phyloP scores from a whole-genome alignment of 2,329 filamentous ascomycete species.

The Clonostachys rosea region DNA sequence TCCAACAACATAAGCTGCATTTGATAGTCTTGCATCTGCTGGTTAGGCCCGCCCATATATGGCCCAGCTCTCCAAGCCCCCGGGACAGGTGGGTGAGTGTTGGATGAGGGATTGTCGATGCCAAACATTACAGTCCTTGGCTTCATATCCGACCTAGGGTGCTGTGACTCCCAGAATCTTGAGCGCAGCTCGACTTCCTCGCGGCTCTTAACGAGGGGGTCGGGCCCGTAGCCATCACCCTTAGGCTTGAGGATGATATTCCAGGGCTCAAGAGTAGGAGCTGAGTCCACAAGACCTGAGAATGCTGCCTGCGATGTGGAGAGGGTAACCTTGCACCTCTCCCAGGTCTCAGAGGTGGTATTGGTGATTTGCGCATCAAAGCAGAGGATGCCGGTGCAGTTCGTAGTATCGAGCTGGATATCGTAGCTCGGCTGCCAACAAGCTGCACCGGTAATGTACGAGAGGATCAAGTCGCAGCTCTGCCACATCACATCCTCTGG shows the following conservation, averaged over 20 bases:
- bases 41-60: constrained; percentile 56
- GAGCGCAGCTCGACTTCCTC: too few relatives aligned
- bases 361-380: constrained; percentile 62
- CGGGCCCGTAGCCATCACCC: constrained; percentile 8
- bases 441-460: constrained; percentile 53
- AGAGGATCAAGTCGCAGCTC: constrained; percentile 44
- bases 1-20: constrained; percentile 83
- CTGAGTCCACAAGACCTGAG: constrained; percentile 46
- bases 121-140: background rate
- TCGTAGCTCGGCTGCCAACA: constrained; percentile 61
- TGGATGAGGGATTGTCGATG: constrained; percentile 30
- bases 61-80: constrained; percentile 37
- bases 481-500: constrained; percentile 7
- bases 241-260: constrained; percentile 41
- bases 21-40: constrained; percentile 80
- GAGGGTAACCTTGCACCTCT: constrained; percentile 52
- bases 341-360: constrained; percentile 59
- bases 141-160: background rate
- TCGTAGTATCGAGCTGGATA: constrained; percentile 52
- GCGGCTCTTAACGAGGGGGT: too few relatives aligned
- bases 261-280: constrained; percentile 54
- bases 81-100: constrained; percentile 33
- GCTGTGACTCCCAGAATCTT: too few relatives aligned
- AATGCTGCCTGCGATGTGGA: constrained; percentile 60
- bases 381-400: constrained; percentile 44